Conservation (phyloP, 495 filamentous ascomycete genomes). For the Podospora appendiculata region DNA sequence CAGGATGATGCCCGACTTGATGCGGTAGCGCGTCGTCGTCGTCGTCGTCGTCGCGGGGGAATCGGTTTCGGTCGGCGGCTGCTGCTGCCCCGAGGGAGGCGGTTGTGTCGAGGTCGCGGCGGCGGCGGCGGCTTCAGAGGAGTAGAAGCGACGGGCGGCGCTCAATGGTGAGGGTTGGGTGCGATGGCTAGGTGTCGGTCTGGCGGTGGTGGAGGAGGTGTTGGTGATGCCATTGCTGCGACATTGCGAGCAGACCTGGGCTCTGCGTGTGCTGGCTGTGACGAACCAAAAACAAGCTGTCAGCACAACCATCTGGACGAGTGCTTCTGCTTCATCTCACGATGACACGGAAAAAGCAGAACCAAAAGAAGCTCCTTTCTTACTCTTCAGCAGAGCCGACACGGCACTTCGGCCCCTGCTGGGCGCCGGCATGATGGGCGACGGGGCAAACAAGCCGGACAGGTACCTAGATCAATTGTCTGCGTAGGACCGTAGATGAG, state of each 20-base stretch:
- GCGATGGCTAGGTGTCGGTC: neutral
- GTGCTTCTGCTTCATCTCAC: too few species aligned
- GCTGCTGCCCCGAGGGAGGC: neutral
- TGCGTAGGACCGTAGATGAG: too few species aligned
- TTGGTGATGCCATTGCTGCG: conserved; percentile 4
- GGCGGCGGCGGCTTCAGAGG: neutral
- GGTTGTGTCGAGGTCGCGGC: neutral
- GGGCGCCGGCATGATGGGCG: conserved; percentile 38
- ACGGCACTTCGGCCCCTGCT: conserved; percentile 39
- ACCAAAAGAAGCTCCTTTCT: conserved; percentile 2
- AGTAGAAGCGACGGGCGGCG: conserved; percentile 5
- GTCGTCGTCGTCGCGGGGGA: neutral
- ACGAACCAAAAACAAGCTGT: neutral
- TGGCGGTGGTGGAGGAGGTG: neutral
- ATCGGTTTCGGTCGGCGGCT: neutral
- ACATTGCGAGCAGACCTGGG: conserved; percentile 14
- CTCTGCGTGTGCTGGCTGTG: neutral
- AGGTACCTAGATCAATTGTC: too few species aligned
- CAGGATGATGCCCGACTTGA: conserved; percentile 76
- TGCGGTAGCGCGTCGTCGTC: conserved; percentile 41
- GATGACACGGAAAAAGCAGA: neutral
- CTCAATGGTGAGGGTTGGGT: neutral
- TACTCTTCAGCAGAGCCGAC: conserved; percentile 35
- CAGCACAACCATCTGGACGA: too few species aligned
- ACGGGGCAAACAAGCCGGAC: too few species aligned